phyloP scores from a whole-genome alignment of 495 filamentous ascomycete genomes.

The Penicillium subrubescens region DNA sequence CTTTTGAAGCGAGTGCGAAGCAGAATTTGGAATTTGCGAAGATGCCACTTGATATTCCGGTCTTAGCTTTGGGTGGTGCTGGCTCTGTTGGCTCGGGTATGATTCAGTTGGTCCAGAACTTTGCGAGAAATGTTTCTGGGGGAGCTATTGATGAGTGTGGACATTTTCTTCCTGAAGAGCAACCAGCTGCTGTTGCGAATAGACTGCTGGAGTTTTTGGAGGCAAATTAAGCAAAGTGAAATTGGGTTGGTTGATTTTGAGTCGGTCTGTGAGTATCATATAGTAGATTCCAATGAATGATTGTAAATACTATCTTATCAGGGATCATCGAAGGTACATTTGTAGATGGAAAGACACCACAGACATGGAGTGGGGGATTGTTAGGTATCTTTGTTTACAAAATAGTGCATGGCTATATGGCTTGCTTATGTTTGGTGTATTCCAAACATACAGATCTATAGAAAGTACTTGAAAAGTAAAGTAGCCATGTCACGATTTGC shows the following conservation, averaged over 20 bases:
- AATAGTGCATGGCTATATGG: too few relatives aligned
- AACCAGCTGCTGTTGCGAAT: slow-evolving; percentile 24
- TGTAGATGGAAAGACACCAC: too few relatives aligned
- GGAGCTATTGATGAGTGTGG: slow-evolving; percentile 31
- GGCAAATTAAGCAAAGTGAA: slow-evolving; percentile 6
- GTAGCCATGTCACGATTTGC: too few relatives aligned
- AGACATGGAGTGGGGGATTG: too few relatives aligned
- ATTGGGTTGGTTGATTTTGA: not conserved
- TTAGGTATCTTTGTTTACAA: too few relatives aligned
- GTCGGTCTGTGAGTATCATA: too few relatives aligned
- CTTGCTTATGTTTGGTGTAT: too few relatives aligned
- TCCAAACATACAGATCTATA: too few relatives aligned
- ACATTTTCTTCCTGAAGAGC: slow-evolving; percentile 31
- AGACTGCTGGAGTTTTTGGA: slow-evolving; percentile 29
- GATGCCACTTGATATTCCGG: slow-evolving; percentile 25
- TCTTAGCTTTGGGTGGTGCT: slow-evolving; percentile 28
- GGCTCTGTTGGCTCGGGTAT: slow-evolving; percentile 26
- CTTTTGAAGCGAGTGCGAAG: slow-evolving; percentile 27
- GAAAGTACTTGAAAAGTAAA: too few relatives aligned
- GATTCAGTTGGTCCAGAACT: slow-evolving; percentile 20
- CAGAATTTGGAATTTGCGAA: slow-evolving; percentile 29
- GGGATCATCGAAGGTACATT: too few relatives aligned
- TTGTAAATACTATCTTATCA: too few relatives aligned
- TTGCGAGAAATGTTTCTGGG: slow-evolving; percentile 24
- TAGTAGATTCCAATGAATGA: too few relatives aligned